Conservation (phyloP, 2,329 filamentous ascomycete genomes). For the Parastagonospora avenae region DNA sequence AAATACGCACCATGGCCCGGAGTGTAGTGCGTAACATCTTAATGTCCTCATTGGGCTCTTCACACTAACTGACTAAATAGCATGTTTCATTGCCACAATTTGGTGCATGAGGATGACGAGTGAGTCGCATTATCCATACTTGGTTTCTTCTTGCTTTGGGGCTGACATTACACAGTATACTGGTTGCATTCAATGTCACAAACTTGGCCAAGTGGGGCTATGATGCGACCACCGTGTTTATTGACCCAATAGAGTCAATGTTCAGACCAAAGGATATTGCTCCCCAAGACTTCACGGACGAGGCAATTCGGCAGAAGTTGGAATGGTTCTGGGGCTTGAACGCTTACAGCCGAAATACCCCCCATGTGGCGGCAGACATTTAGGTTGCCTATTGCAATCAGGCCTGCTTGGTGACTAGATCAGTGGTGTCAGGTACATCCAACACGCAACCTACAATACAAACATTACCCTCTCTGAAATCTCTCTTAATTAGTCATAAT, state of each 20-base stretch:
- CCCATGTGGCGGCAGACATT: background rate
- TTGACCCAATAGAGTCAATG: slow-evolving; percentile 36
- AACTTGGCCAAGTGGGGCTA: slow-evolving; percentile 43
- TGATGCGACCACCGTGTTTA: slow-evolving; percentile 36
- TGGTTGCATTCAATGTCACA: slow-evolving; percentile 52
- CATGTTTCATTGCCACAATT: slow-evolving; percentile 55
- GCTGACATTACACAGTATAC: slow-evolving; percentile 38
- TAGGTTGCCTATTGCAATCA: too few relatives aligned
- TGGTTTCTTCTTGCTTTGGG: background rate
- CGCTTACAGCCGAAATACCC: slow-evolving; percentile 31
- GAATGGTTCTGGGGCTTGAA: slow-evolving; percentile 37
- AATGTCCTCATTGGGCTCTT: background rate
- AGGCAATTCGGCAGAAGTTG: slow-evolving; percentile 35
- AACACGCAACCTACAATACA: too few relatives aligned
- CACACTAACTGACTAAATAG: slow-evolving; percentile 1
- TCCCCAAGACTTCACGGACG: slow-evolving; percentile 28
- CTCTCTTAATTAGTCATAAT: too few relatives aligned
- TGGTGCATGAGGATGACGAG: slow-evolving; percentile 53
- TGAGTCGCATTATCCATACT: slow-evolving; percentile 12
- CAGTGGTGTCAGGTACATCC: too few relatives aligned
- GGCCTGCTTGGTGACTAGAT: too few relatives aligned
- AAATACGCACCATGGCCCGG: slow-evolving; percentile 52
- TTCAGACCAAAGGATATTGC: slow-evolving; percentile 34
- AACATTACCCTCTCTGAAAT: too few relatives aligned
- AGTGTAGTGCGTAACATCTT: slow-evolving; percentile 40